Conservation (phyloP, 2,329 filamentous ascomycete species). For the Harringtonia lauricola region DNA sequence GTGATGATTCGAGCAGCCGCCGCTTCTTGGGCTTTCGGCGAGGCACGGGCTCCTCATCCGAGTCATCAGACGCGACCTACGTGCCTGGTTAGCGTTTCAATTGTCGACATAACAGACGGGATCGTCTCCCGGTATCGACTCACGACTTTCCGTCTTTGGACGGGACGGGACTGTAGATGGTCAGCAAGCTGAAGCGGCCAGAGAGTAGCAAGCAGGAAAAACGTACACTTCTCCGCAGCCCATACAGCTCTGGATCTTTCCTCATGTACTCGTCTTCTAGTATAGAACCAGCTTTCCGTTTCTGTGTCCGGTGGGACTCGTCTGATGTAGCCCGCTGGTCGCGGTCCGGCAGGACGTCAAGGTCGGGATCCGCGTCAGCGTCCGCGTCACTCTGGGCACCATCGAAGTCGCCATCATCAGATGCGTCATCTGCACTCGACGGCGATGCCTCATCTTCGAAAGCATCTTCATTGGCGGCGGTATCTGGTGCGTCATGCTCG, state of each 20-base stretch:
- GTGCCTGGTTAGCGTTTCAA: conserved; percentile 15
- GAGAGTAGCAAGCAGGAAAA: conserved; percentile 6
- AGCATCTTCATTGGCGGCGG: conserved; percentile 17
- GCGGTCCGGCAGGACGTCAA: conserved; percentile 25
- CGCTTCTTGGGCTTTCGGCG: conserved; percentile 57
- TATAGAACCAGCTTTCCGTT: conserved; percentile 54
- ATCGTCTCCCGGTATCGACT: conserved; percentile 15
- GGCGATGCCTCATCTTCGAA: conserved; percentile 30
- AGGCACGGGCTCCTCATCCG: conserved; percentile 38
- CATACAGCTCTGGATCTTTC: conserved; percentile 90
- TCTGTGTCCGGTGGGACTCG: conserved; percentile 56
- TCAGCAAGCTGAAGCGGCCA: conserved; percentile 17
- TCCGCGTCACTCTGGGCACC: conserved; percentile 24
- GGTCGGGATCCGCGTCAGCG: conserved; percentile 33
- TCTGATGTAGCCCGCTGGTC: conserved; percentile 57
- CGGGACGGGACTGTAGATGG: conserved; percentile 38
- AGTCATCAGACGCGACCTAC: conserved; percentile 22
- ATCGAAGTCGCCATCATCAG: conserved; percentile 67
- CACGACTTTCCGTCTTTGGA: conserved; percentile 47
- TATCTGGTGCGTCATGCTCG: conserved; percentile 33
- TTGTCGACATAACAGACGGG: conserved; percentile 21
- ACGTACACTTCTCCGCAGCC: conserved; percentile 80
- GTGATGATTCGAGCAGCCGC: conserved; percentile 32
- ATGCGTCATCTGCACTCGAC: conserved; percentile 40
- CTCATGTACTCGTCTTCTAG: conserved; percentile 77